A percentile compares a stretch with the other conserved stretches of the same genome.
Conservation (phyloP, 108 stramenopile species). For the Pseudonitzschia delicatissima region DNA sequence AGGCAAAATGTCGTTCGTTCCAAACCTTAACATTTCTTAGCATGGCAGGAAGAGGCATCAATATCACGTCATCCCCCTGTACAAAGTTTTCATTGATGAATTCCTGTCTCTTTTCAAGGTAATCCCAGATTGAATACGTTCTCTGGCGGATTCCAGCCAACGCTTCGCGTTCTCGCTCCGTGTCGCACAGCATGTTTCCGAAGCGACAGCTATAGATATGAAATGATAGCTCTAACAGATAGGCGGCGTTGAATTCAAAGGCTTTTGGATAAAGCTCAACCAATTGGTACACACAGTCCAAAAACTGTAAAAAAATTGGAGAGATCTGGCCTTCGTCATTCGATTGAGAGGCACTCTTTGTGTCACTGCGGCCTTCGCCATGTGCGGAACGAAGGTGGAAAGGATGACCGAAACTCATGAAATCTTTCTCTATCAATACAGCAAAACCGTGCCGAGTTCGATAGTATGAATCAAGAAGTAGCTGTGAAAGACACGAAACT, state of each 20-base stretch:
- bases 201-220: conserved; percentile 91
- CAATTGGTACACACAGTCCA: conserved; percentile 96
- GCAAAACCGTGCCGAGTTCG: conserved; percentile 93
- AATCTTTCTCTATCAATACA: conserved; percentile 96
- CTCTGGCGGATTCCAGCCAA: conserved; percentile 77
- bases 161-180: conserved; percentile 81
- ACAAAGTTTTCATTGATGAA: conserved; percentile 14
- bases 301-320: conserved; percentile 97
- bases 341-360: not conserved
- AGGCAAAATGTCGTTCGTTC: conserved; percentile 70
- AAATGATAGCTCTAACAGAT: conserved; percentile 74
- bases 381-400: conserved; percentile 92
- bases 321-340: conserved; percentile 84
- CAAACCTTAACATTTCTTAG: conserved; percentile 76
- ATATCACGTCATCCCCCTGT: conserved; percentile 44
- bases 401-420: conserved; percentile 95
- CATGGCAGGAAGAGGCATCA: conserved; percentile 80
- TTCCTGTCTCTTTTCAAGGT: conserved; percentile 46
- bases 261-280: conserved; percentile 79
- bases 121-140: conserved; percentile 84
- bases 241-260: conserved; percentile 86
- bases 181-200: conserved; percentile 93
- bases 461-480: conserved; percentile 96
- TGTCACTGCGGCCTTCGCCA: conserved; percentile 82
- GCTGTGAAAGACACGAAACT: conserved; percentile 84